phyloP scores from a whole-genome alignment of 2,329 filamentous ascomycete species.

The Tetracladium maxilliforme region DNA sequence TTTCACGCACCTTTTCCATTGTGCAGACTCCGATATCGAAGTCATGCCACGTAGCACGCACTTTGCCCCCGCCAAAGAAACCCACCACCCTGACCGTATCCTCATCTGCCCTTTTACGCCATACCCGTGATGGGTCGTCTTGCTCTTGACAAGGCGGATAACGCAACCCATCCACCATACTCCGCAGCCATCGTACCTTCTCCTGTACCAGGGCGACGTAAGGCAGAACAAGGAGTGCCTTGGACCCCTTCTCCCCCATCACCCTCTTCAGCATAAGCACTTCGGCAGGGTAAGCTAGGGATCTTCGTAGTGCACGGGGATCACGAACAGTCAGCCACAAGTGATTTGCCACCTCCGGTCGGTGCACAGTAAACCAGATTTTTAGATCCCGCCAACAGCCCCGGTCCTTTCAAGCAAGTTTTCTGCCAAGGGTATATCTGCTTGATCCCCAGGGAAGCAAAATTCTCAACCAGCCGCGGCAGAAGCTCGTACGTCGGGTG shows the following conservation, averaged over 20 bases:
- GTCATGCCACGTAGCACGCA: slow-evolving; percentile 52
- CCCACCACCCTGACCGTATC: slow-evolving; percentile 51
- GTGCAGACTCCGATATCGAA: slow-evolving; percentile 70
- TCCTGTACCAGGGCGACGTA: slow-evolving; percentile 72
- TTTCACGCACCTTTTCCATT: slow-evolving; percentile 49
- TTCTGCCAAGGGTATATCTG: slow-evolving; percentile 72
- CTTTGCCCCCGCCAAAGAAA: slow-evolving; percentile 57
- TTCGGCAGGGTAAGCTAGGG: slow-evolving; percentile 21
- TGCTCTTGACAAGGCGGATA: slow-evolving; percentile 25
- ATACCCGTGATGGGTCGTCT: slow-evolving; percentile 21
- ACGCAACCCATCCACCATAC: slow-evolving; percentile 47
- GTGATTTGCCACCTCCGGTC: slow-evolving; percentile 64
- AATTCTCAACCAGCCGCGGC: slow-evolving; percentile 43
- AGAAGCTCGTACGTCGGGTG: slow-evolving; percentile 52
- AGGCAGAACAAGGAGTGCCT: slow-evolving; percentile 59
- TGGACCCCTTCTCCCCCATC: slow-evolving; percentile 45
- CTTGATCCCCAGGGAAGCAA: slow-evolving; percentile 50
- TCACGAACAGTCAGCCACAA: slow-evolving; percentile 50
- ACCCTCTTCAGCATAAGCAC: slow-evolving; percentile 61
- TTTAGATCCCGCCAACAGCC: slow-evolving; percentile 46
- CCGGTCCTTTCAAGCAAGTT: slow-evolving; percentile 53
- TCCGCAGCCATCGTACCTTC: slow-evolving; percentile 60
- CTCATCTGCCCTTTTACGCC: slow-evolving; percentile 38
- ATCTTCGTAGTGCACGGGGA: background rate
- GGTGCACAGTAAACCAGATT: slow-evolving; percentile 72